These are phyloP conservation scores for Proteromonas lacertae DNA, from an alignment of 352 stramenopile species.

Conservation along the genomic window DNA sequence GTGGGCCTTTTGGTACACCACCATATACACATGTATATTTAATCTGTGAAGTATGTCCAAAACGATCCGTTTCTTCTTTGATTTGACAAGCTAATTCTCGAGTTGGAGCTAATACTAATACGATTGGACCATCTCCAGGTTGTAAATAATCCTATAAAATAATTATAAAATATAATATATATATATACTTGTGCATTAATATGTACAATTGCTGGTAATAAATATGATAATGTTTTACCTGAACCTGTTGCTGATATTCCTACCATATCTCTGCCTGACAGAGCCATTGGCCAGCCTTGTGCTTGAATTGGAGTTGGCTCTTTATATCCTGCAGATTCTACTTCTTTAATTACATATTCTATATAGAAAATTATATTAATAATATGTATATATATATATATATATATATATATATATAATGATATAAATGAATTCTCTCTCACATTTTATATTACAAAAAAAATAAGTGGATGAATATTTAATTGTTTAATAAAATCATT, in stretches of 20 bases:
- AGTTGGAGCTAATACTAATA: conserved; percentile 74
- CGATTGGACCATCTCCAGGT: conserved; percentile 34
- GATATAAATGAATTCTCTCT: conserved; percentile 54
- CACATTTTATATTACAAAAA: conserved; percentile 51
- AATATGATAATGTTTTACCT: conserved; percentile 85
- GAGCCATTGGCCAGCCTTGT: conserved; percentile 92
- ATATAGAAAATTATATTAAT: not conserved
- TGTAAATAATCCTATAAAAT: too few relatives aligned
- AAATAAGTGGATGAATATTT: conserved; percentile 34
- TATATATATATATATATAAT: conserved; percentile 19
- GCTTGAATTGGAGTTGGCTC: conserved; percentile 30
- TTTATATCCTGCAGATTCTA: not conserved
- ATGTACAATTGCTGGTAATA: conserved; percentile 96
- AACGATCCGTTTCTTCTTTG: conserved; percentile 54
- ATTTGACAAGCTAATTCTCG: conserved; percentile 86
- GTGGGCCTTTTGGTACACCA: conserved; percentile 60
- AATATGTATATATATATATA: conserved; percentile 48
- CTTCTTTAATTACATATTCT: not conserved
- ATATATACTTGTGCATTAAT: conserved; percentile 97
- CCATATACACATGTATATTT: conserved; percentile 64
- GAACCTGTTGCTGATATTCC: conserved; percentile 84
- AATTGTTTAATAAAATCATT: not conserved
- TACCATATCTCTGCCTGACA: conserved; percentile 77
- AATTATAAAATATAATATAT: too few relatives aligned
- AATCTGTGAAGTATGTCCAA: conserved; percentile 22